Percentiles rank a stretch among this genome's conserved stretches.
phyloP scores from a whole-genome alignment of 768 basidiomycete genomes.

The Boletus subcaerulescens region DNA sequence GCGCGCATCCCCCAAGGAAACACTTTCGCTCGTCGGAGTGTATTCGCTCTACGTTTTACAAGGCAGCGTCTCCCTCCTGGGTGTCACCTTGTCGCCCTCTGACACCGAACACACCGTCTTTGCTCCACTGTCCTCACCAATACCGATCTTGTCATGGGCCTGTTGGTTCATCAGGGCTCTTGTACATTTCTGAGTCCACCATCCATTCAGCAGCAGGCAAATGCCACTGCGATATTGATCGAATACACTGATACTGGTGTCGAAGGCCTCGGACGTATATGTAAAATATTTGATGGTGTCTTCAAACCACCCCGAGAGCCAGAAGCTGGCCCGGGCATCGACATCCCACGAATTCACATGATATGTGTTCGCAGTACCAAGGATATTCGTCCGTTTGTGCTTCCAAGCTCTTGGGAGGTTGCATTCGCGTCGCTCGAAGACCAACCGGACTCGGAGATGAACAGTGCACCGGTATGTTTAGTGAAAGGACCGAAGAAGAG shows the following conservation, averaged over 20 bases:
- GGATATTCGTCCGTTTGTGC: conserved; percentile 33
- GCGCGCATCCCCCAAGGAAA: conserved; percentile 48
- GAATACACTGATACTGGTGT: conserved; percentile 58
- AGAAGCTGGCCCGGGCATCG: conserved; percentile 33
- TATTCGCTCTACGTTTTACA: conserved; percentile 60
- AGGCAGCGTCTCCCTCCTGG: conserved; percentile 59
- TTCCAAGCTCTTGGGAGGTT: conserved; percentile 37
- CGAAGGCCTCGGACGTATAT: conserved; percentile 63
- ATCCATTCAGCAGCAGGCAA: conserved; percentile 9
- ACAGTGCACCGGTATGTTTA: conserved; percentile 44
- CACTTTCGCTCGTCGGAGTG: conserved; percentile 63
- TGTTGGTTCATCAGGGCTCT: conserved; percentile 10
- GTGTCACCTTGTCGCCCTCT: conserved; percentile 47
- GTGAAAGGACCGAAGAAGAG: conserved; percentile 84
- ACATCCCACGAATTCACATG: conserved; percentile 47
- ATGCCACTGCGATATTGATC: conserved; percentile 48
- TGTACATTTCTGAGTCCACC: conserved; percentile 13
- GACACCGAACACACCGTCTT: conserved; percentile 50
- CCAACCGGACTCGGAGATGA: conserved; percentile 11
- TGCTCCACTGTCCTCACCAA: conserved; percentile 75
- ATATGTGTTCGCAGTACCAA: conserved; percentile 37
- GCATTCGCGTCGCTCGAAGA: conserved; percentile 21
- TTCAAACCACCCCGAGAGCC: conserved; percentile 50
- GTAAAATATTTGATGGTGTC: conserved; percentile 56
- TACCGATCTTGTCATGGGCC: conserved; percentile 50